A percentile compares a stretch with the other conserved stretches of the same genome.
These are phyloP conservation scores for Xylaria multiplex DNA, from an alignment of 2,329 filamentous ascomycete genomes.

Conservation along the genomic window DNA sequence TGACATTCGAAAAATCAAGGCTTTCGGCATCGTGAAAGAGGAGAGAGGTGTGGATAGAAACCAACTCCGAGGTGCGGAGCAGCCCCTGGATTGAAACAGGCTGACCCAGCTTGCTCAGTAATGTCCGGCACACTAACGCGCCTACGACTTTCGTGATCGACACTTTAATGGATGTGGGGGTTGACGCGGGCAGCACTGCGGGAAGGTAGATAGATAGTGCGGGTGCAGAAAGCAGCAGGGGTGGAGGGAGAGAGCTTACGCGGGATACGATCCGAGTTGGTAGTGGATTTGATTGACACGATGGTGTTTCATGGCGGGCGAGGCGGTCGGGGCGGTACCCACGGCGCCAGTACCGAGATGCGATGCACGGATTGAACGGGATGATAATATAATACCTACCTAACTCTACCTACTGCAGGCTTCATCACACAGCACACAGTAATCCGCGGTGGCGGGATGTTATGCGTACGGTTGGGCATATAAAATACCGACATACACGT, in stretches of 20 bases:
- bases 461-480: too few species aligned
- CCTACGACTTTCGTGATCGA: constrained; percentile 11
- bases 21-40: constrained; percentile 5
- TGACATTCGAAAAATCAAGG: neutral
- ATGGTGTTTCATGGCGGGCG: too few species aligned
- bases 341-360: too few species aligned
- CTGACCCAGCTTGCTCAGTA: neutral
- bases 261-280: constrained; percentile 22
- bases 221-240: too few species aligned
- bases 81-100: constrained; percentile 12
- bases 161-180: constrained; percentile 1
- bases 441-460: too few species aligned
- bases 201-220: neutral
- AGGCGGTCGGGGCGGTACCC: too few species aligned
- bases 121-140: neutral
- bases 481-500: too few species aligned
- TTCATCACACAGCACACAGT: too few species aligned
- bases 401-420: too few species aligned
- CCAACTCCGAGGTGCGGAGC: constrained; percentile 20
- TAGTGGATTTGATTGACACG: neutral
- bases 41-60: neutral
- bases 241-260: neutral
- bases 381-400: too few species aligned
- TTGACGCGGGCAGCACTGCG: constrained; percentile 1
- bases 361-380: too few species aligned